Evolutionary conservation across 2,329 filamentous ascomycete genomes (phyloP).

Genomic region (Intubia oerlemansii): DNA sequence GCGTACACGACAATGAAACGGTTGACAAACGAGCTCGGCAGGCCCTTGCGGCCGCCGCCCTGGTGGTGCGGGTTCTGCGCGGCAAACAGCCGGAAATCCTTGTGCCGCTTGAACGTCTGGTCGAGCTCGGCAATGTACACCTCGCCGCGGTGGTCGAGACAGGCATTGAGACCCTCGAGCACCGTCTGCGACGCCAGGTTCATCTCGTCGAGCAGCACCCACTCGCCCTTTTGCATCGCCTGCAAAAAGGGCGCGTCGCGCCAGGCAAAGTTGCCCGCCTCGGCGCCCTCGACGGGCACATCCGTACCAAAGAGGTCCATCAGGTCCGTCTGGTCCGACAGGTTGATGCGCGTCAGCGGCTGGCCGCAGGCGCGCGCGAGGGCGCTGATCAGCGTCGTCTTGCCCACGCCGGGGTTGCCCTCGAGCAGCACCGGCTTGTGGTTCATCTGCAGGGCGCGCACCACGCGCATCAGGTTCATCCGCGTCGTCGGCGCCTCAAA

Average conservation of each 20-base stretch:
- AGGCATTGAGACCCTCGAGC: slow-evolving; percentile 87
- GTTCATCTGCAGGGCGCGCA: slow-evolving; percentile 67
- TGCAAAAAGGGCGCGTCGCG: slow-evolving; percentile 85
- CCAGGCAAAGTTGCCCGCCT: slow-evolving; percentile 84
- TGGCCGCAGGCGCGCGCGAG: slow-evolving; percentile 61
- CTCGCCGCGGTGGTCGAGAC: slow-evolving; percentile 86
- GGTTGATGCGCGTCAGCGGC: slow-evolving; percentile 78
- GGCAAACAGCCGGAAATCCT: slow-evolving; percentile 82
- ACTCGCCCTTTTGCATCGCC: slow-evolving; percentile 91
- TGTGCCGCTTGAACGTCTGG: slow-evolving; percentile 78
- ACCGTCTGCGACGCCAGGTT: slow-evolving; percentile 94
- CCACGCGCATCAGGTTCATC: slow-evolving; percentile 74
- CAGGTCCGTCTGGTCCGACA: slow-evolving; percentile 93
- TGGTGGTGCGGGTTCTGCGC: slow-evolving; percentile 97
- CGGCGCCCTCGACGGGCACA: slow-evolving; percentile 81
- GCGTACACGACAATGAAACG: slow-evolving; percentile 96
- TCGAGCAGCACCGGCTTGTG: slow-evolving; percentile 79
- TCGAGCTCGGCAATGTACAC: slow-evolving; percentile 91
- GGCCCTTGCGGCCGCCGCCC: slow-evolving; percentile 81
- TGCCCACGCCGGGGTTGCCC: slow-evolving; percentile 93
- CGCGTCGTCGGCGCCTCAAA: slow-evolving; percentile 80
- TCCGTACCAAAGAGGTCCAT: slow-evolving; percentile 97
- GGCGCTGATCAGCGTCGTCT: slow-evolving; percentile 80
- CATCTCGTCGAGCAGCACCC: slow-evolving; percentile 97
- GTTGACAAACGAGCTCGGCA: slow-evolving; percentile 92